phyloP scores from a whole-genome alignment of 1,284 basidiomycete genomes.

The Ganoderma sinense region DNA sequence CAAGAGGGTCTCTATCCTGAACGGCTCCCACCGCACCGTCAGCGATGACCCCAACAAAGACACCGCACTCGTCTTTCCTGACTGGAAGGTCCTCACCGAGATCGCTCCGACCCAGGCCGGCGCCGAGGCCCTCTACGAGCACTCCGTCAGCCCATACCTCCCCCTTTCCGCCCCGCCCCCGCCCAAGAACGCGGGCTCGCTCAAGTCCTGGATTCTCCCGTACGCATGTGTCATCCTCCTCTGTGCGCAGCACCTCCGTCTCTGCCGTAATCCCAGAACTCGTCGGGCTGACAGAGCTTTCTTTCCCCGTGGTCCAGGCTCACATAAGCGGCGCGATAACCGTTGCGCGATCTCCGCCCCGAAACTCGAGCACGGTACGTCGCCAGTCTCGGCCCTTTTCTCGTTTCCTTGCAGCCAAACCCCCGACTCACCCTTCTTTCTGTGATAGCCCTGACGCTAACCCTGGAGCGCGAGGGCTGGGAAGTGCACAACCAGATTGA shows the following conservation, averaged over 20 bases:
- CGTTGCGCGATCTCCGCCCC: slow-evolving; percentile 88
- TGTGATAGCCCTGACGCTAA: slow-evolving; percentile 63
- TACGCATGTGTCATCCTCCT: slow-evolving; percentile 82
- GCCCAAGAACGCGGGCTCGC: slow-evolving; percentile 49
- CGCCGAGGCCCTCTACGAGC: slow-evolving; percentile 74
- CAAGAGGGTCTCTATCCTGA: slow-evolving; percentile 74
- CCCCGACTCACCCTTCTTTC: too few species aligned
- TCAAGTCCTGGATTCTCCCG: slow-evolving; percentile 77
- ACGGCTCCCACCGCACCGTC: slow-evolving; percentile 80
- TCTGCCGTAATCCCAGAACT: neutral
- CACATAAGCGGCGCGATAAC: slow-evolving; percentile 91
- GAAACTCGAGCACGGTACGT: slow-evolving; percentile 76
- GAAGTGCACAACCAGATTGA: slow-evolving; percentile 79
- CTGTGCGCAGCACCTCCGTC: slow-evolving; percentile 59
- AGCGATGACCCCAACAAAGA: slow-evolving; percentile 66
- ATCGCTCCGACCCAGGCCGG: slow-evolving; percentile 70
- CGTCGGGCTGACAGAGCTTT: neutral
- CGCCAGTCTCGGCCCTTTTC: neutral
- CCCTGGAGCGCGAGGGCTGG: slow-evolving; percentile 74
- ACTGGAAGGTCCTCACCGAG: slow-evolving; percentile 83
- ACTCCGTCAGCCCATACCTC: slow-evolving; percentile 62
- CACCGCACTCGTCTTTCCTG: slow-evolving; percentile 88
- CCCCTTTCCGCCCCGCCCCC: slow-evolving; percentile 44
- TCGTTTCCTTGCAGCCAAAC: neutral
- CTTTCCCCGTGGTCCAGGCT: slow-evolving; percentile 60